A percentile compares a stretch with the other conserved stretches of the same genome.
Conservation (phyloP, 768 basidiomycete species). For the Suillus spraguei region DNA sequence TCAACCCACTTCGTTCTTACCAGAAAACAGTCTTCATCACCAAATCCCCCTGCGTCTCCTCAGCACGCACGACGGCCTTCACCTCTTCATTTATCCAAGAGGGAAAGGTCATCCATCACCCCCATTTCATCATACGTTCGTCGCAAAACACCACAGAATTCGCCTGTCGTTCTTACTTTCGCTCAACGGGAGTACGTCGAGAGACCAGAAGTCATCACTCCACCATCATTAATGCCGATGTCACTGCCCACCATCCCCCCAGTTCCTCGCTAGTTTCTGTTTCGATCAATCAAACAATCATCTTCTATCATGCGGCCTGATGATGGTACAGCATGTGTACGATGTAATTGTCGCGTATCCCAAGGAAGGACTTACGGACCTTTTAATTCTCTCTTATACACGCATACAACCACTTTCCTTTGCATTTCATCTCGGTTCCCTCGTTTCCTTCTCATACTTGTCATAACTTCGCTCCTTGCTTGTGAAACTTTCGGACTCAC, state of each 20-base stretch:
- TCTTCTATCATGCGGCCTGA: background rate
- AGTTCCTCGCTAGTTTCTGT: slow-evolving; percentile 18
- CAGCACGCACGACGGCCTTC: slow-evolving; percentile 42
- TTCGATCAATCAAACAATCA: background rate
- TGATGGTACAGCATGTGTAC: slow-evolving; percentile 11
- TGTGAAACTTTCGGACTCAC: slow-evolving; percentile 24
- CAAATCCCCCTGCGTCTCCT: slow-evolving; percentile 43
- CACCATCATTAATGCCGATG: slow-evolving; percentile 42
- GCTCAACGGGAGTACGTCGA: slow-evolving; percentile 37
- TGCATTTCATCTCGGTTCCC: slow-evolving; percentile 10
- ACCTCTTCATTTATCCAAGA: slow-evolving; percentile 48
- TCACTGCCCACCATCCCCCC: slow-evolving; percentile 66
- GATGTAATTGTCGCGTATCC: slow-evolving; percentile 9
- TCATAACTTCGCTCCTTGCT: slow-evolving; percentile 15
- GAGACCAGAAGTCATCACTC: slow-evolving; percentile 31
- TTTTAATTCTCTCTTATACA: slow-evolving; percentile 12
- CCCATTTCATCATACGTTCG: slow-evolving; percentile 83
- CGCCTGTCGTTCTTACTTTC: slow-evolving; percentile 70
- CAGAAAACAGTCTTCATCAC: slow-evolving; percentile 35
- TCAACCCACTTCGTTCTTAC: slow-evolving; percentile 26
- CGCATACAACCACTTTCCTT: slow-evolving; percentile 4
- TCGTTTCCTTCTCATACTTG: slow-evolving; percentile 14
- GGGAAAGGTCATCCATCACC: slow-evolving; percentile 63
- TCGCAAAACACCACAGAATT: slow-evolving; percentile 74
- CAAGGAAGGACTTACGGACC: slow-evolving; percentile 13